Conservation (phyloP, 257 asterid genomes). For the Dorcoceras hygrometricum region DNA sequence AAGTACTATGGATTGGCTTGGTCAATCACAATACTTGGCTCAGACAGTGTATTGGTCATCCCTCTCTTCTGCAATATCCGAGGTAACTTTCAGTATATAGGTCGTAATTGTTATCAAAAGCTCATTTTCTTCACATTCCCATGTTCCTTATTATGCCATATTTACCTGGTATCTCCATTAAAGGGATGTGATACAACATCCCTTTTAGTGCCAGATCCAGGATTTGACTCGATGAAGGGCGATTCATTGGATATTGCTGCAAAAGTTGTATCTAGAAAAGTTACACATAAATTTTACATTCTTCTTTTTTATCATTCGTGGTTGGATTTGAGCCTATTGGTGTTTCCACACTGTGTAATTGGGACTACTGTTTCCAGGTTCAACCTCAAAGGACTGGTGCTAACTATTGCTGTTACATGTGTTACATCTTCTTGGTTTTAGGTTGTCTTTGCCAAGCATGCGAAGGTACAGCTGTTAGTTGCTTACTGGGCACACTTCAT, state of each 20-base stretch:
- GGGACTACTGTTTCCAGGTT: neutral
- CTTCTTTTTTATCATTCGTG: no score
- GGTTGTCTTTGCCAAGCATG: slow-evolving; percentile 75
- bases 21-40: slow-evolving; percentile 67
- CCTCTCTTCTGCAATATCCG: slow-evolving; percentile 73
- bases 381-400: neutral
- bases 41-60: slow-evolving; percentile 70
- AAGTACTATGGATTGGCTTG: slow-evolving; percentile 92
- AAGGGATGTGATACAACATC: neutral
- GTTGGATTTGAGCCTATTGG: neutral
- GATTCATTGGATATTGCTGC: no score
- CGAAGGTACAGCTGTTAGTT: slow-evolving; percentile 61
- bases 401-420: no score
- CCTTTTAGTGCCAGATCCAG: neutral
- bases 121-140: neutral
- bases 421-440: slow-evolving; percentile 14
- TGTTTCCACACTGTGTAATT: neutral
- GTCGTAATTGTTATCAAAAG: neutral
- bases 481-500: slow-evolving; percentile 77
- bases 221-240: neutral
- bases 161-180: neutral
- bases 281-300: no score
- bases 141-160: neutral
- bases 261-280: no score
- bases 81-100: slow-evolving; percentile 36